Base-by-base conservation (phyloP, 2,329 filamentous ascomycete species). In the Boeremia exigua region DNA sequence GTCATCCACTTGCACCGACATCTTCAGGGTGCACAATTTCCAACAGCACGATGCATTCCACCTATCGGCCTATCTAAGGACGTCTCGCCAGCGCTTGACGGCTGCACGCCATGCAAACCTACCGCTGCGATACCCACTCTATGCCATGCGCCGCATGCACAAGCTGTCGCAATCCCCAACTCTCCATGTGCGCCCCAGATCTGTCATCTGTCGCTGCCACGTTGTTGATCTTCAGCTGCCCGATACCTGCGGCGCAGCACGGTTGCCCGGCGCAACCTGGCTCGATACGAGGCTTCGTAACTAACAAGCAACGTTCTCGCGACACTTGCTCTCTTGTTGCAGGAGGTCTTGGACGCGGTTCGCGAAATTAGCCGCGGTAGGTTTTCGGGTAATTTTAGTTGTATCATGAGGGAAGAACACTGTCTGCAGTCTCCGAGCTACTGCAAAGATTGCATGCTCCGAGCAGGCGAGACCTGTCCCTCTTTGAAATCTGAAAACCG, bases 141-240 rank as follows among this genome's bases (percentile, higher is more conserved):
- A 32, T 37, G 28, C 36, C 6, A 36, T 37, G 40, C 45, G 46
- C 40, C 11, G 44, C 39, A 56, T 33, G 48, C 39, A 43, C 30
- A 46, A 44, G 28, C 34, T 15, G 23, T 37, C 15, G 32, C 12
- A 50, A 30, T 40, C 32, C 17, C 33, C 32, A 32, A 34, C 11
- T 17, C 30, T 32, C 33, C 38, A 23, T 51, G 48, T 38, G 56
- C 29, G 50, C 17, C 50, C 38, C 50, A 54, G 42, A 51, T 49
- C 50, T 58, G 54, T 49, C 58, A 54, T 42, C 42, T 54, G 46
- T 51, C 51, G 42, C 50, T 46, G 46, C 58, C 54, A 60, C 58
- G 54, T 60, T 58, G 50, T 48, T 46, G 37, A 47, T 40, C 49
- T 39, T 40, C 29, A 6, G 14, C 17, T 46, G 38, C 10, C 27